phyloP scores from a whole-genome alignment of 225 moss, liverwort and hornwort genomes.

The Marchantia paleacea region DNA sequence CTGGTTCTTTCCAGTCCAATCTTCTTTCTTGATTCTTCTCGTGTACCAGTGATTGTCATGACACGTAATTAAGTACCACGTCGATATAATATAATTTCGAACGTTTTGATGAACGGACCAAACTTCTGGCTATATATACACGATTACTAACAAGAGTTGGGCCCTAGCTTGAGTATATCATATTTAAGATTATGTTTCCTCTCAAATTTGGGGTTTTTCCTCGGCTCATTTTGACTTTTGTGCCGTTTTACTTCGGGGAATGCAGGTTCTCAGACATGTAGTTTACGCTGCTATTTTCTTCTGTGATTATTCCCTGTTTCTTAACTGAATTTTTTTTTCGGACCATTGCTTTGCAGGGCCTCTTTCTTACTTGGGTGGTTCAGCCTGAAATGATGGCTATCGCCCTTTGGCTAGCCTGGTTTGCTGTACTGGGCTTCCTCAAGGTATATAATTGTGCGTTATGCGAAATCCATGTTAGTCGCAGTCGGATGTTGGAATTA shows the following conservation, averaged over 20 bases:
- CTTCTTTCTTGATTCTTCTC: too few species aligned
- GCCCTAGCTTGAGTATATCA: too few species aligned
- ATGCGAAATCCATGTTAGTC: too few species aligned
- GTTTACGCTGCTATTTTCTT: neutral
- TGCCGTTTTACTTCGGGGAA: neutral
- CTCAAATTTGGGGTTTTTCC: neutral
- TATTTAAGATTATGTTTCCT: too few species aligned
- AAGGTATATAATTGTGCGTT: slow-evolving; percentile 48
- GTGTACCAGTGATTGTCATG: too few species aligned
- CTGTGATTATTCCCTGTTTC: neutral
- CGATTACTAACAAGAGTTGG: too few species aligned
- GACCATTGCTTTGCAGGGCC: slow-evolving; percentile 49
- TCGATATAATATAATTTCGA: too few species aligned
- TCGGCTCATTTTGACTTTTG: neutral
- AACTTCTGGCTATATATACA: too few species aligned
- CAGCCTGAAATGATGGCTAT: slow-evolving; percentile 93
- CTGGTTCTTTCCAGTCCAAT: too few species aligned
- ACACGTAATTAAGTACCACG: too few species aligned
- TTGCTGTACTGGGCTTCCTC: slow-evolving; percentile 84
- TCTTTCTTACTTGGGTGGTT: slow-evolving; percentile 95
- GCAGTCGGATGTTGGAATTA: neutral
- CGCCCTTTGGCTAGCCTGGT: slow-evolving; percentile 93
- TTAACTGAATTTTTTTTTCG: neutral
- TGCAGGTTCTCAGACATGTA: neutral
- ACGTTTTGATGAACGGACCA: too few species aligned